Evolutionary conservation across 1,139 yeast genomes (phyloP), one percentile per base, ranked within the genome.

Genomic region (Kurtzmaniella quercitrusa): DNA sequence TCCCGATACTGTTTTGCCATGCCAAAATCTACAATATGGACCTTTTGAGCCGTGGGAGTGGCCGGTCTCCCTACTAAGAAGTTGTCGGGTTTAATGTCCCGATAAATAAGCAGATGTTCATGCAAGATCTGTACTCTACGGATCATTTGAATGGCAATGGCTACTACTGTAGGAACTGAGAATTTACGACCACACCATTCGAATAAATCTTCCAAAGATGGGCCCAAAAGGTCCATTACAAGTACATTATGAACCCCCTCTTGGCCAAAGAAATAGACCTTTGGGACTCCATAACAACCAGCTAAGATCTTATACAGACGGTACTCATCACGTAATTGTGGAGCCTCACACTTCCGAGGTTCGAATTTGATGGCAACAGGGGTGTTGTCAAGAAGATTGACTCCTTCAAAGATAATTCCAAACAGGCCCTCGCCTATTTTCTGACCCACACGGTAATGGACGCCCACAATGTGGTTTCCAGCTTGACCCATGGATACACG

Each of bases 1-100:
- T 93, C 98, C 57, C 97, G 78, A 66, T 88, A 93, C 62, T 90
- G 96, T 67, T 93, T 93, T 39, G 97, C 97, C 98, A 93, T 91
- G 51, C 98, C 98, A 62, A 90, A 93, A 62, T 85, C 94, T 46
- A 85, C 86, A 58, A 85, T 65, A 57, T 83, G 87, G 43, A 85
- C 84, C 48, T 68, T 60, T 55, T 73, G 71, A 53, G 69, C 77
- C 48, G 70, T 75, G 11, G 68, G 63, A 52, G 75, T 60, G 15
- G 82, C 81, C 58, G 78, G 84, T 54, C 80, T 74, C 39, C 94
- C 94, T 60, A 93, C 86, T 55, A 91, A 76, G 57, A 91, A 91
- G 68, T 91, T 91, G 65, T 91, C 98, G 10, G 98, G 98, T 68
- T 91, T 91, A 59, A 91, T 91, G 65, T 91, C 98, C 60, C 98